Evolutionary conservation across 2,329 filamentous ascomycete species (phyloP).

Genomic region (Neonectria neomacrospora): DNA sequence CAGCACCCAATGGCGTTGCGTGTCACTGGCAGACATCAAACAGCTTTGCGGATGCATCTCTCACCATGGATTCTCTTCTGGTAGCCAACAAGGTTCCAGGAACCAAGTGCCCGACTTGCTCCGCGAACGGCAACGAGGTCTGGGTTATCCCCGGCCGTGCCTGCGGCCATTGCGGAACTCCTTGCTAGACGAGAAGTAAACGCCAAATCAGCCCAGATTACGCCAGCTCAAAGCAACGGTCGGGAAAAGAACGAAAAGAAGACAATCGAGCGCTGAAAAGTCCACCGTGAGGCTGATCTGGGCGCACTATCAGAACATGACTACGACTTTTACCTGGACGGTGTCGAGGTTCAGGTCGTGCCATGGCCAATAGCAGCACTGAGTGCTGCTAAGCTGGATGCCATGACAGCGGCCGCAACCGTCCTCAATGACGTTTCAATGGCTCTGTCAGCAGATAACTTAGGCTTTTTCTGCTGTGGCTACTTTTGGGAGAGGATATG

Average conservation of each 20-base stretch:
- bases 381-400: background rate
- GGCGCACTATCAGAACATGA: background rate
- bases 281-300: background rate
- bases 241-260: background rate
- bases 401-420: background rate
- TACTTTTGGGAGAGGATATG: background rate
- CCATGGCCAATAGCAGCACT: background rate
- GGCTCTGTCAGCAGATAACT: background rate
- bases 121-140: slow-evolving; percentile 60
- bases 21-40: background rate
- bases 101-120: slow-evolving; percentile 64
- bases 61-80: slow-evolving; percentile 3
- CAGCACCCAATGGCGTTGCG: background rate
- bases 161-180: slow-evolving; percentile 63
- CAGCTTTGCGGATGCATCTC: slow-evolving; percentile 1
- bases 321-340: background rate
- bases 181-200: slow-evolving; percentile 43
- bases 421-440: slow-evolving; percentile 3
- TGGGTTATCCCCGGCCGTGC: slow-evolving; percentile 66
- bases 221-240: background rate
- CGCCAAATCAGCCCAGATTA: background rate
- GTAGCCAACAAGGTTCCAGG: slow-evolving; percentile 55
- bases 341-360: background rate
- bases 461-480: background rate
- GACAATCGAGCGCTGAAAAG: slow-evolving; percentile 3